These are phyloP conservation scores for Adansonia grandidieri DNA, from an alignment of 441 rosid species.

Conservation along the genomic window DNA sequence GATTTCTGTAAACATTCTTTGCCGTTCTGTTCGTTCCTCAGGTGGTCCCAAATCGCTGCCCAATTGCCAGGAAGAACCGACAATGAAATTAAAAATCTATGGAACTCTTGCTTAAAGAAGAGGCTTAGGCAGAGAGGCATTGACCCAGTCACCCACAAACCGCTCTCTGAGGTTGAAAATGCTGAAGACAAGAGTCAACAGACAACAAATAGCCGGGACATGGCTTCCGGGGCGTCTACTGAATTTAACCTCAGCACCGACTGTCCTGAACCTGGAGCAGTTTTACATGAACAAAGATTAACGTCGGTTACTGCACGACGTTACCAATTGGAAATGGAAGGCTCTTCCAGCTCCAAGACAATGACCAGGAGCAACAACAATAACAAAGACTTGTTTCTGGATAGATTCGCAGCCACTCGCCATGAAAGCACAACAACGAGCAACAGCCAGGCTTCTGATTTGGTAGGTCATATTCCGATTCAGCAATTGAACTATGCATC, in stretches of 20 bases:
- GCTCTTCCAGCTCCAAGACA: slow-evolving; percentile 36
- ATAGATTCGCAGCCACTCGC: slow-evolving; percentile 29
- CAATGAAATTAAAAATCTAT: slow-evolving; percentile 89
- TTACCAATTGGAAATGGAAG: slow-evolving; percentile 36
- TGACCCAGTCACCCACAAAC: slow-evolving; percentile 92
- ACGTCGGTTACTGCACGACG: slow-evolving; percentile 31
- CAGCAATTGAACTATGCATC: slow-evolving; percentile 51
- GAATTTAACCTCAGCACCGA: slow-evolving; percentile 43
- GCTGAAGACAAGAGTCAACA: slow-evolving; percentile 48
- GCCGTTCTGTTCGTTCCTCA: slow-evolving; percentile 29
- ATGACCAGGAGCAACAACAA: slow-evolving; percentile 27
- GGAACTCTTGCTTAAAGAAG: slow-evolving; percentile 96
- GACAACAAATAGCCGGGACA: slow-evolving; percentile 31
- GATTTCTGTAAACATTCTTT: slow-evolving; percentile 12
- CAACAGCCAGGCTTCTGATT: slow-evolving; percentile 42
- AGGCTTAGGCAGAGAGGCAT: slow-evolving; percentile 85
- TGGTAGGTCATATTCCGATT: slow-evolving; percentile 45
- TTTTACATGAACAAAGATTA: slow-evolving; percentile 30
- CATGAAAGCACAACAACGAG: slow-evolving; percentile 22
- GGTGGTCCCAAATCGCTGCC: slow-evolving; percentile 98
- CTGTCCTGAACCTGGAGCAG: slow-evolving; percentile 20
- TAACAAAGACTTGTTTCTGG: slow-evolving; percentile 39
- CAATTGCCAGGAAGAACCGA: slow-evolving; percentile 92
- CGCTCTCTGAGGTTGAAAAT: slow-evolving; percentile 59
- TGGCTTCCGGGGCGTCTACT: slow-evolving; percentile 35